Percentiles rank a stretch among this genome's conserved stretches.
phyloP scores from a whole-genome alignment of 2,329 filamentous ascomycete species.

The Parastagonospora avenae region DNA sequence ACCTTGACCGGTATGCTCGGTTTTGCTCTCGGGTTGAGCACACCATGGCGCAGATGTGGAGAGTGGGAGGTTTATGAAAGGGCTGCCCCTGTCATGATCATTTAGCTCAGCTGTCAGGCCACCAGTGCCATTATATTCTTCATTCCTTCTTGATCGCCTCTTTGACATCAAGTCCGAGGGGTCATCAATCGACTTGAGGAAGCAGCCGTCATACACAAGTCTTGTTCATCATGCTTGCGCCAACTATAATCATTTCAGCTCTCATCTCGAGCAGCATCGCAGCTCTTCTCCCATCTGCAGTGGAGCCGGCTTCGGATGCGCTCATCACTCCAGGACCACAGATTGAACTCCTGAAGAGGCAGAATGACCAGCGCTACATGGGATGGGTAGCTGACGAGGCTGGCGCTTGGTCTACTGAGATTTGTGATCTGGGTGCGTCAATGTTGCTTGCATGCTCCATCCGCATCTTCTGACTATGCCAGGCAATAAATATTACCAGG shows the following conservation, averaged over 20 bases:
- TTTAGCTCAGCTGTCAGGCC: background rate
- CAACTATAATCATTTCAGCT: constrained; percentile 12
- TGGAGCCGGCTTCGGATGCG: constrained; percentile 16
- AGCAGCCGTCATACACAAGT: background rate
- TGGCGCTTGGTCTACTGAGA: constrained; percentile 17
- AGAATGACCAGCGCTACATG: constrained; percentile 29
- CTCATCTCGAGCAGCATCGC: constrained; percentile 23
- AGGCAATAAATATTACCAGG: constrained; percentile 25
- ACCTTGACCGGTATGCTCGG: constrained; percentile 16
- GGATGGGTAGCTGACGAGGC: constrained; percentile 23
- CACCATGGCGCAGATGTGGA: background rate
- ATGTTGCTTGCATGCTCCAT: background rate
- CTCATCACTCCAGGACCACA: constrained; percentile 32
- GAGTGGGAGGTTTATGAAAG: constrained; percentile 9
- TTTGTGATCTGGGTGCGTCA: constrained; percentile 18
- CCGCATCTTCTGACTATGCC: background rate
- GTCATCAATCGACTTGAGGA: background rate
- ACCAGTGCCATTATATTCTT: background rate
- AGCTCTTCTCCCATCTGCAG: constrained; percentile 13
- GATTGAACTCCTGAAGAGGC: constrained; percentile 28
- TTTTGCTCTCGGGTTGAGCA: constrained; percentile 7
- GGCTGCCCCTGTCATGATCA: background rate
- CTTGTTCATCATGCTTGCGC: constrained; percentile 11
- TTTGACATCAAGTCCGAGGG: background rate
- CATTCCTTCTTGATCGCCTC: background rate